Evolutionary conservation across 2,329 filamentous ascomycete species (phyloP), one percentile per base, ranked within the genome.

Genomic region (Colletotrichum tanaceti): DNA sequence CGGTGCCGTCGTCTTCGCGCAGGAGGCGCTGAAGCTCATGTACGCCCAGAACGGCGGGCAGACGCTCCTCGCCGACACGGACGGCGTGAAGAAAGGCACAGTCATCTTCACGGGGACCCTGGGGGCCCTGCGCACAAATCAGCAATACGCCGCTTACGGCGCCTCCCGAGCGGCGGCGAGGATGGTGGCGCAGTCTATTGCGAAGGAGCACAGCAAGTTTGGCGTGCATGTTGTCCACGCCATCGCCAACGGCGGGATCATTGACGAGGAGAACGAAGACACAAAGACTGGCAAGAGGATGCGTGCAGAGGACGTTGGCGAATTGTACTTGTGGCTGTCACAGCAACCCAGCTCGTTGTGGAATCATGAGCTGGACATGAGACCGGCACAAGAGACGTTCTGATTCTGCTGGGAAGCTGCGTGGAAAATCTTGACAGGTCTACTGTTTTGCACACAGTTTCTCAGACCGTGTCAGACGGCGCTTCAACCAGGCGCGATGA

Each of bases 181-280:
- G 44, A 86, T 87, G 75, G 76, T 89, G 14, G 85, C 85, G 0
- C 86, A 88, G 74, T 83, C 81, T 9, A 75, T 89, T 50, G 86
- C 85, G 0, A 82, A 85, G 44, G 87, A 89, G 75, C 85, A 88
- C 77, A 86, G 82, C 71, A 79, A 80, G n/a, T 84, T 82, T 68
- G 86, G 86, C 2, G 76, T 89, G 0, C 86, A 89, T 74, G 85
- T 88, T 4, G 85, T 85, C n/a, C 87, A 89, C 75, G 81, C 86
- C 3, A 86, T 89, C 68, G 85, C 84, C 0, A 89, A 89, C 73
- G 86, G 85, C 0, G 77, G 75, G 0, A 88, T 89, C 63, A 78
- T 77, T 38, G 86, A 88, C 73, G 83, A 83, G 63, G 77, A 85
- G 35, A 81, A 80, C 1, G 81, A 85, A 63, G 82, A 83, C 35